Evolutionary conservation across 257 asterid genomes (phyloP).

Genomic region (Solanum rostratum): DNA sequence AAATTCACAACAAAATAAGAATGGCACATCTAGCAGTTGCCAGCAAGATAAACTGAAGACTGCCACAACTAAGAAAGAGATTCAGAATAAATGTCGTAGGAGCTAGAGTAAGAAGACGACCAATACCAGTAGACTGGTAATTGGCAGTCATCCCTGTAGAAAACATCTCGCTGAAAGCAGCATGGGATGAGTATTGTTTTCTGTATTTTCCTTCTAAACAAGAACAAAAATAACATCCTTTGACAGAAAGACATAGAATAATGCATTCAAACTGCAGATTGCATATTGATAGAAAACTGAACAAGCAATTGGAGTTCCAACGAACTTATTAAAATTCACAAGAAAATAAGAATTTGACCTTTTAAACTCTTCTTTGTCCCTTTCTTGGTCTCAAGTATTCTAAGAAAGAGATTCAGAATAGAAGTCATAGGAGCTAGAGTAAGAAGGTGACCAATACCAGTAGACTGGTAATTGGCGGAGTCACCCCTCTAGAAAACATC

Average conservation of each 20-base stretch:
- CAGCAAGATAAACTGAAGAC: not conserved
- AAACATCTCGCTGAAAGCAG: not conserved
- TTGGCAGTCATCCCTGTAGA: not conserved
- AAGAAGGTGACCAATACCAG: not conserved
- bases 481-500: not conserved
- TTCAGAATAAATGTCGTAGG: not conserved
- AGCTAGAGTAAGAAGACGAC: not conserved
- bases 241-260: no score
- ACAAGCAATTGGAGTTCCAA: not conserved
- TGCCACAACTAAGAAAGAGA: not conserved
- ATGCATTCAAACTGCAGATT: not conserved
- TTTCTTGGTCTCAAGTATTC: not conserved
- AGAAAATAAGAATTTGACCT: no score
- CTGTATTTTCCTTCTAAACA: no score
- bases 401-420: not conserved
- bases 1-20: not conserved
- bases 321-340: not conserved
- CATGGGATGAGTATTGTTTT: no score
- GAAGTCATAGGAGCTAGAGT: not conserved
- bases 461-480: not conserved
- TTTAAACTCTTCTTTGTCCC: no score
- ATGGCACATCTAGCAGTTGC: not conserved
- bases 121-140: not conserved
- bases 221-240: no score
- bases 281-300: not conserved